These are phyloP conservation scores for Barnettozyma vustinii DNA, from an alignment of 805 yeast species.

Conservation along the genomic window DNA sequence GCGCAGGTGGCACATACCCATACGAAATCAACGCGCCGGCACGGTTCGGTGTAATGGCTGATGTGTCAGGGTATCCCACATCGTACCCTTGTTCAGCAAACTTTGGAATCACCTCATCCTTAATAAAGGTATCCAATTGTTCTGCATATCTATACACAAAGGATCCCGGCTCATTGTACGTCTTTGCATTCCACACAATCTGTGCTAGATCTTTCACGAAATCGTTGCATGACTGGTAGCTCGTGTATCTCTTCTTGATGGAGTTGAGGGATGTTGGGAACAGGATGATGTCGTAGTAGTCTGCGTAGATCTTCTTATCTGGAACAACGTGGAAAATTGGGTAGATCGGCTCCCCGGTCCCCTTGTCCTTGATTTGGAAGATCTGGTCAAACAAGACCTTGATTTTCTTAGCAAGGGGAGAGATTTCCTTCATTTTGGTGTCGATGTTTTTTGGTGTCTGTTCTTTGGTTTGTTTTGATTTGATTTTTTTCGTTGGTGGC, in stretches of 20 bases:
- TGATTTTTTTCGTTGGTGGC: background rate
- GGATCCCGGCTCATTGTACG: constrained; percentile 70
- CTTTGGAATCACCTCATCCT: constrained; percentile 31
- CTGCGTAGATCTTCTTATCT: constrained; percentile 57
- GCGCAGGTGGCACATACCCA: constrained; percentile 6
- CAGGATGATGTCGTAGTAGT: constrained; percentile 72
- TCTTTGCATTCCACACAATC: constrained; percentile 85
- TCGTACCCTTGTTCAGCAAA: constrained; percentile 29
- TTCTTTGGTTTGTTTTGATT: background rate
- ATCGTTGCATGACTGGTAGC: constrained; percentile 57
- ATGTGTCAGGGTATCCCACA: constrained; percentile 35
- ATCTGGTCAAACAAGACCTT: constrained; percentile 32
- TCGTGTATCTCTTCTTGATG: constrained; percentile 52
- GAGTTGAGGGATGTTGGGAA: constrained; percentile 80
- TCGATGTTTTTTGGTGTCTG: background rate
- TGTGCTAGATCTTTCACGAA: constrained; percentile 77
- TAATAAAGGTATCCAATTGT: constrained; percentile 37
- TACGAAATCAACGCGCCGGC: constrained; percentile 20
- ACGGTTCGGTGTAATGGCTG: constrained; percentile 15
- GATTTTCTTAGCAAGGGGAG: constrained; percentile 20
- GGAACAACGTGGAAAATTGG: constrained; percentile 71
- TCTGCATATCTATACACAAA: constrained; percentile 63
- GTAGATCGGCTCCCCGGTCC: constrained; percentile 37
- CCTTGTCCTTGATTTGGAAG: constrained; percentile 34
- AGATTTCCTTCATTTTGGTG: constrained; percentile 11